These are phyloP conservation scores for Astrothelium macrocarpum DNA, from an alignment of 495 filamentous ascomycete genomes.

Conservation along the genomic window DNA sequence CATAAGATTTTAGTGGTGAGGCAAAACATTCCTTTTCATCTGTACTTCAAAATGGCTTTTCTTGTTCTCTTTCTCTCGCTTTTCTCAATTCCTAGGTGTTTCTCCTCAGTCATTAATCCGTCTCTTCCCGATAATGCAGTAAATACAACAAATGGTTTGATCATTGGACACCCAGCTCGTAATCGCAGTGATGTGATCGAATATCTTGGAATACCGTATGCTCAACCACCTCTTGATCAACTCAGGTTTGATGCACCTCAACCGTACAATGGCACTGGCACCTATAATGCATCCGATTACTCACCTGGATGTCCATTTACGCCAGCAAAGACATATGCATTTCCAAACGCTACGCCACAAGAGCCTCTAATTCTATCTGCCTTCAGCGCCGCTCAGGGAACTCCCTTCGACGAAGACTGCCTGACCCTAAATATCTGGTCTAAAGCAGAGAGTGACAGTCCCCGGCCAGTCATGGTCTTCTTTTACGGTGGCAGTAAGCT, in stretches of 20 bases:
- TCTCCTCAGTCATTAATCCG: background rate
- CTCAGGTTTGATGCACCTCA: constrained; percentile 39
- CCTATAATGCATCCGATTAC: constrained; percentile 23
- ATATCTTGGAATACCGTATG: constrained; percentile 44
- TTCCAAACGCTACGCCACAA: constrained; percentile 28
- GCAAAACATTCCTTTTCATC: no score
- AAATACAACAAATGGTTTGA: constrained; percentile 29
- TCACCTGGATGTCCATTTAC: constrained; percentile 7
- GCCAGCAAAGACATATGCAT: constrained; percentile 7
- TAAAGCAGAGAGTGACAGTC: constrained; percentile 13
- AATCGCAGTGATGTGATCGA: constrained; percentile 34
- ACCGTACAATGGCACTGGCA: constrained; percentile 10
- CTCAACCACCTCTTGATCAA: constrained; percentile 36
- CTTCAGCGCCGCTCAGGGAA: constrained; percentile 23
- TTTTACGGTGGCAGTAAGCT: constrained; percentile 35
- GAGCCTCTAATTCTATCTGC: constrained; percentile 22
- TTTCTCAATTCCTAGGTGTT: background rate
- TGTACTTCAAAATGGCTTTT: background rate
- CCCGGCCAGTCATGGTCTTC: constrained; percentile 31
- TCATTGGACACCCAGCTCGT: constrained; percentile 38
- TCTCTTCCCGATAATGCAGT: constrained; percentile 3
- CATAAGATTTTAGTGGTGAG: no score
- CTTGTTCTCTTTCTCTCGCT: background rate
- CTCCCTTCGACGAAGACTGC: constrained; percentile 37
- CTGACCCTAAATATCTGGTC: constrained; percentile 41